Evolutionary conservation across 164 flowering plant species (phyloP).

Genomic region (Saururus chinensis): DNA sequence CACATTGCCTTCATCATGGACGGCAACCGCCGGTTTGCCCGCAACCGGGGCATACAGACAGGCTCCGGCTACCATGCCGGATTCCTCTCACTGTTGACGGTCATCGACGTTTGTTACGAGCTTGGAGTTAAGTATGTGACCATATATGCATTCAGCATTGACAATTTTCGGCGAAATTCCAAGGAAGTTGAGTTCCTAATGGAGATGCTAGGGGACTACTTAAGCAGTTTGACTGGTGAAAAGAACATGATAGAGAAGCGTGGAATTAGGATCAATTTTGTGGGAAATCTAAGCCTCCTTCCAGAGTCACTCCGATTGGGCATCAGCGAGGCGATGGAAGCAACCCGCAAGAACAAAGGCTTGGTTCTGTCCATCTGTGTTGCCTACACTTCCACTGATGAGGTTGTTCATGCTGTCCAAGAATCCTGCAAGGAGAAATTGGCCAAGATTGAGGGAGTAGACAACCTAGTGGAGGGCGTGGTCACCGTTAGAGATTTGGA

Average conservation of each 20-base stretch:
- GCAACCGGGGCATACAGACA: conserved; percentile 19
- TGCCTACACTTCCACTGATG: conserved; percentile 65
- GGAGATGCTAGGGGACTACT: conserved; percentile 59
- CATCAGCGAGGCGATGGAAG: conserved; percentile 49
- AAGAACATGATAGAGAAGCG: conserved; percentile 39
- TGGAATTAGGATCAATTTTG: conserved; percentile 46
- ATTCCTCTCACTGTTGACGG: conserved; percentile 29
- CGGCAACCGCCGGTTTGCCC: conserved; percentile 61
- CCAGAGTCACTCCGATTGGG: conserved; percentile 39
- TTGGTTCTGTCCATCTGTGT: conserved; percentile 44
- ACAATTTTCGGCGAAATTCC: conserved; percentile 57
- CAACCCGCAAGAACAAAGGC: conserved; percentile 38
- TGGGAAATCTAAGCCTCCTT: conserved; percentile 56
- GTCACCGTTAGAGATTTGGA: not conserved
- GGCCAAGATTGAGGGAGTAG: conserved; percentile 7
- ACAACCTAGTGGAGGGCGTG: not conserved
- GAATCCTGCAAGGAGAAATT: conserved; percentile 29
- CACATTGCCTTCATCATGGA: conserved; percentile 64
- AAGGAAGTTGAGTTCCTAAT: conserved; percentile 49
- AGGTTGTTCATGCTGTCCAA: conserved; percentile 50
- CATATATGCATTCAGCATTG: conserved; percentile 78
- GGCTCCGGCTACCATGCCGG: conserved; percentile 47
- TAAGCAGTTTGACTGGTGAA: conserved; percentile 36
- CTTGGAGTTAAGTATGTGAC: conserved; percentile 59
- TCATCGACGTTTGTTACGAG: conserved; percentile 55